Evolutionary conservation across 768 basidiomycete species (phyloP).

Genomic region (Daedaleopsis sinensis): DNA sequence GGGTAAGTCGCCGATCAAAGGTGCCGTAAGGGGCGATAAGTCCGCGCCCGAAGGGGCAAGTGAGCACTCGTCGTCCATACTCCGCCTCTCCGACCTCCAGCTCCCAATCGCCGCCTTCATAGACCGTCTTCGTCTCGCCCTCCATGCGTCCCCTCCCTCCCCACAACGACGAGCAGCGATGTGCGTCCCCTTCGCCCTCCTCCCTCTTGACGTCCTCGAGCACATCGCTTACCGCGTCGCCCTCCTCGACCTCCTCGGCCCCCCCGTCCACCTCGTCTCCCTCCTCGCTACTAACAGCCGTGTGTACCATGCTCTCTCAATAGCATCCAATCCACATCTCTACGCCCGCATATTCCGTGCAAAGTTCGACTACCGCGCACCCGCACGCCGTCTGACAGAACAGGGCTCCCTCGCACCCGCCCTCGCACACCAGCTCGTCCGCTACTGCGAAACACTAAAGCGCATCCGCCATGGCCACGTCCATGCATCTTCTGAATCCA

Average conservation of each 20-base stretch:
- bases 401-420: slow-evolving; percentile 37
- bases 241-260: slow-evolving; percentile 44
- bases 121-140: not conserved
- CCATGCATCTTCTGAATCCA: slow-evolving; percentile 12
- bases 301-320: slow-evolving; percentile 42
- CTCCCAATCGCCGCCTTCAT: slow-evolving; percentile 7
- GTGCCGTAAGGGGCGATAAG: not conserved
- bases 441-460: slow-evolving; percentile 37
- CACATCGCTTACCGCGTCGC: slow-evolving; percentile 54
- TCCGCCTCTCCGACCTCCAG: not conserved
- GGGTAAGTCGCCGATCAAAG: not conserved
- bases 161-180: not conserved
- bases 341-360: slow-evolving; percentile 55
- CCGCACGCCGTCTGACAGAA: slow-evolving; percentile 51
- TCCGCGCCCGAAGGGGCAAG: not conserved
- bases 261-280: slow-evolving; percentile 50
- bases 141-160: not conserved
- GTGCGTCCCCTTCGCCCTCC: slow-evolving; percentile 16
- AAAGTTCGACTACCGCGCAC: slow-evolving; percentile 59
- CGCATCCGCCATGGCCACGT: slow-evolving; percentile 38
- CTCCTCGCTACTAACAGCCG: slow-evolving; percentile 48
- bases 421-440: slow-evolving; percentile 43
- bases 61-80: not conserved
- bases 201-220: slow-evolving; percentile 52
- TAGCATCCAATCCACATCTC: slow-evolving; percentile 40